Conservation (phyloP, 1,284 basidiomycete species). For the Rhodotorula sp. region DNA sequence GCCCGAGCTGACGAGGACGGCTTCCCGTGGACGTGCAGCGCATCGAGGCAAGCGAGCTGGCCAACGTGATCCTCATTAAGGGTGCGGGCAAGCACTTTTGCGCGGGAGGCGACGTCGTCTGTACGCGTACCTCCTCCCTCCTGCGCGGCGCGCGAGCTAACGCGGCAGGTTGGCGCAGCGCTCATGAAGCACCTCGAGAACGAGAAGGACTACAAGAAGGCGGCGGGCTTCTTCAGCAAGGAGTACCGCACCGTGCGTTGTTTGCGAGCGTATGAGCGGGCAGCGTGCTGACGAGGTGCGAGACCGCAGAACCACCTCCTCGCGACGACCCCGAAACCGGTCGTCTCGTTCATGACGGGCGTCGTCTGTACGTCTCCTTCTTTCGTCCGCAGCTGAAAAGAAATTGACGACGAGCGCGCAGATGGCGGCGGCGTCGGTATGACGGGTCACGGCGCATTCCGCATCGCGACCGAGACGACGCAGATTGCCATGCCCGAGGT, state of each 20-base stretch:
- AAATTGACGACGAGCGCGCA: slow-evolving; percentile 16
- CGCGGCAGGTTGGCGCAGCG: slow-evolving; percentile 15
- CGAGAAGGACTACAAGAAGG: slow-evolving; percentile 5
- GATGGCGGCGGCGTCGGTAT: slow-evolving; percentile 95
- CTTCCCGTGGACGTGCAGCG: slow-evolving; percentile 57
- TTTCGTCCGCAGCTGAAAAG: slow-evolving; percentile 50
- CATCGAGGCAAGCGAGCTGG: slow-evolving; percentile 74
- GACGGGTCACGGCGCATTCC: slow-evolving; percentile 81
- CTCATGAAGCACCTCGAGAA: slow-evolving; percentile 44
- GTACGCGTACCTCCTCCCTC: slow-evolving; percentile 55
- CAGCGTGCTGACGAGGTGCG: background rate
- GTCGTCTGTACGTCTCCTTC: slow-evolving; percentile 62
- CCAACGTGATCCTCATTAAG: slow-evolving; percentile 73
- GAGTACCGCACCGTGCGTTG: slow-evolving; percentile 66
- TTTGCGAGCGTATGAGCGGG: no score
- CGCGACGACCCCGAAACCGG: slow-evolving; percentile 77
- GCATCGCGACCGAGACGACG: slow-evolving; percentile 92
- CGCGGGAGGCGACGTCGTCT: slow-evolving; percentile 88
- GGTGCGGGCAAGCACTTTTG: slow-evolving; percentile 84
- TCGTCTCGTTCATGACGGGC: slow-evolving; percentile 87
- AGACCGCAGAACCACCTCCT: slow-evolving; percentile 76
- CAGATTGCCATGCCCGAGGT: slow-evolving; percentile 91
- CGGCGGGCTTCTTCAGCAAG: slow-evolving; percentile 74
- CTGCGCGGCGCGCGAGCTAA: background rate
- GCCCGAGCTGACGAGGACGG: background rate